Percentiles rank a stretch among this genome's conserved stretches.
Conservation (phyloP, 1,139 yeast species). For the Pichia sp. region DNA sequence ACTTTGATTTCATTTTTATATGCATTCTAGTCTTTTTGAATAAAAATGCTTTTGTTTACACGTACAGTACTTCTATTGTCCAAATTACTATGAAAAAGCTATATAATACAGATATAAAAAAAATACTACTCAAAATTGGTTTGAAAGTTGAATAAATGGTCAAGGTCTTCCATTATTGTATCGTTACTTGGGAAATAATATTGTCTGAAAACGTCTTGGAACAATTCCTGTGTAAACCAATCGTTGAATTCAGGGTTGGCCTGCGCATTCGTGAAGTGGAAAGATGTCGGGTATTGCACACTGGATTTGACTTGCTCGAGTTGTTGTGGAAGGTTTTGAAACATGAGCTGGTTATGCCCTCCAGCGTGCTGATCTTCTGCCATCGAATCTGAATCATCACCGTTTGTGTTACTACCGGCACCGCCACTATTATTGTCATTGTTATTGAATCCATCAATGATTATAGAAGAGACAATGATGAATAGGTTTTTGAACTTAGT, state of each 20-base stretch:
- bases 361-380: neutral
- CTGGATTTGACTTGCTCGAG: slow-evolving; percentile 16
- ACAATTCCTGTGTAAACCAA: slow-evolving; percentile 24
- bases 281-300: slow-evolving; percentile 15
- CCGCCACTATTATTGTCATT: neutral
- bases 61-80: neutral
- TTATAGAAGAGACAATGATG: slow-evolving; percentile 20
- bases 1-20: neutral
- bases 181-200: slow-evolving; percentile 18
- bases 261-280: neutral
- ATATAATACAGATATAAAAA: neutral
- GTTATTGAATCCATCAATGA: slow-evolving; percentile 18
- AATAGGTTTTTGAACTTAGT: slow-evolving; percentile 20
- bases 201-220: slow-evolving; percentile 22
- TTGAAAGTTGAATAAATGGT: slow-evolving; percentile 1
- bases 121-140: neutral
- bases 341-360: slow-evolving; percentile 7
- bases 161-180: slow-evolving; percentile 1
- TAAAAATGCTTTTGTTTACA: too few species aligned
- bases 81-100: neutral
- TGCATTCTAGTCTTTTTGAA: neutral
- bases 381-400: neutral
- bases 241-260: slow-evolving; percentile 21
- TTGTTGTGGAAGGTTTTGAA: slow-evolving; percentile 10
- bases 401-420: neutral